phyloP scores from a whole-genome alignment of 305 asterid species.

The Solanum aculeatissimum region DNA sequence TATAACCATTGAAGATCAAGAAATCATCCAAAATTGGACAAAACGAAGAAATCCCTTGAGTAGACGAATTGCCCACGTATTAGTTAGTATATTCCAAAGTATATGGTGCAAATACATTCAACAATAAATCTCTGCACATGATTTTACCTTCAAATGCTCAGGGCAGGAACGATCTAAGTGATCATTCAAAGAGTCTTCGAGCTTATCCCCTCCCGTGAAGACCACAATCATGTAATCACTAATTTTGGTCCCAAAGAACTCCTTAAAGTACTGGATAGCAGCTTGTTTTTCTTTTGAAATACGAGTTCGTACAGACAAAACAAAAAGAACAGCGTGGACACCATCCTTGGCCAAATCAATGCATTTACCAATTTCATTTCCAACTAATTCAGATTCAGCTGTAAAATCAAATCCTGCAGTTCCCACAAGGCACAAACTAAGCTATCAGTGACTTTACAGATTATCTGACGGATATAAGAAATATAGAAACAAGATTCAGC shows the following conservation, averaged over 20 bases:
- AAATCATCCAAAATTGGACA: not conserved
- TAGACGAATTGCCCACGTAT: not conserved
- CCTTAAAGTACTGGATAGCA: constrained; percentile 30
- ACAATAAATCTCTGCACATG: not conserved
- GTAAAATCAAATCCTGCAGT: constrained; percentile 44
- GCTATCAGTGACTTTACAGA: not conserved
- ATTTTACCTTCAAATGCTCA: constrained; percentile 48
- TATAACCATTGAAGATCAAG: not conserved
- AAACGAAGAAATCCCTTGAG: not conserved
- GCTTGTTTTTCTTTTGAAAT: constrained; percentile 52
- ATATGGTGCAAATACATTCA: not conserved
- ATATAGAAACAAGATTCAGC: not conserved
- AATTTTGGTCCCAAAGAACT: constrained; percentile 47
- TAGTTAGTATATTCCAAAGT: not conserved
- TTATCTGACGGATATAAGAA: not conserved
- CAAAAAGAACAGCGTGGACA: constrained; percentile 61
- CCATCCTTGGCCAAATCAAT: constrained; percentile 67
- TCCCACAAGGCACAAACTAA: not conserved
- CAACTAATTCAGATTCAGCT: constrained; percentile 32
- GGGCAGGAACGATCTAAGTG: constrained; percentile 40
- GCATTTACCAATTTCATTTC: constrained; percentile 51
- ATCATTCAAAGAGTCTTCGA: constrained; percentile 36
- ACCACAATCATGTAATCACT: constrained; percentile 47
- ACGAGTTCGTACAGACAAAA: constrained; percentile 39
- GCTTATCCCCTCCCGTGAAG: constrained; percentile 53